These are phyloP conservation scores for Neopestalotiopsis sp. DNA, from an alignment of 2,329 filamentous ascomycete species.

Conservation along the genomic window DNA sequence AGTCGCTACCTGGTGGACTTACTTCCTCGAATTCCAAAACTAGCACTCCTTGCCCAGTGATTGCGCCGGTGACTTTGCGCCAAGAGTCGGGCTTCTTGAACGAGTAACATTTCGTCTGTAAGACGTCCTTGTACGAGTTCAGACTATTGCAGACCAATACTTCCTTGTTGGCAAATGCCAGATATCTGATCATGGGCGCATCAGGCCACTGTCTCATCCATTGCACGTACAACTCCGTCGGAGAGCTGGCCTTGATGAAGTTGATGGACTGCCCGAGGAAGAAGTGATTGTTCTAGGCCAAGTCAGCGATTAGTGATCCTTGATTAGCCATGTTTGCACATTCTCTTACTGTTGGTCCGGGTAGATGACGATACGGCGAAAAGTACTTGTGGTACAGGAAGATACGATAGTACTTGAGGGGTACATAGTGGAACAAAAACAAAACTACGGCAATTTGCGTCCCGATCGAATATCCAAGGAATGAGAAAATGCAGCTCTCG, in stretches of 20 bases:
- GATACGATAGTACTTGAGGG: slow-evolving; percentile 22
- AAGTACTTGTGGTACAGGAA: slow-evolving; percentile 25
- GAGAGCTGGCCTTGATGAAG: slow-evolving; percentile 21
- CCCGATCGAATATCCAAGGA: no score
- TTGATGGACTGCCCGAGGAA: slow-evolving; percentile 29
- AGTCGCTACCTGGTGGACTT: no score
- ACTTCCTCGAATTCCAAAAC: slow-evolving; percentile 39
- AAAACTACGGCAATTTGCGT: no score
- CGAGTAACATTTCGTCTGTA: slow-evolving; percentile 32
- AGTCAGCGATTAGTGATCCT: background rate
- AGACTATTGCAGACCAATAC: slow-evolving; percentile 31
- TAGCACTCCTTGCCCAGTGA: background rate
- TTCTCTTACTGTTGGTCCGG: slow-evolving; percentile 17
- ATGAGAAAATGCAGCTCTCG: background rate
- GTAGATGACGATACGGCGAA: slow-evolving; percentile 25
- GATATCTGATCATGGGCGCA: slow-evolving; percentile 34
- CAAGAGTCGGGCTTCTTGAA: slow-evolving; percentile 22
- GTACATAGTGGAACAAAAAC: no score
- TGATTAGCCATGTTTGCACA: no score
- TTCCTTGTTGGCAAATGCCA: slow-evolving; percentile 33
- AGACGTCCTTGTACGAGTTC: slow-evolving; percentile 31
- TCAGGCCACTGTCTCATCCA: slow-evolving; percentile 32
- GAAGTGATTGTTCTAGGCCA: slow-evolving; percentile 29
- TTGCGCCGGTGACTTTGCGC: background rate
- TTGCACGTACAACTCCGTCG: slow-evolving; percentile 25